Evolutionary conservation across 257 asterid genomes (phyloP).

Genomic region (Solanum microdontum): DNA sequence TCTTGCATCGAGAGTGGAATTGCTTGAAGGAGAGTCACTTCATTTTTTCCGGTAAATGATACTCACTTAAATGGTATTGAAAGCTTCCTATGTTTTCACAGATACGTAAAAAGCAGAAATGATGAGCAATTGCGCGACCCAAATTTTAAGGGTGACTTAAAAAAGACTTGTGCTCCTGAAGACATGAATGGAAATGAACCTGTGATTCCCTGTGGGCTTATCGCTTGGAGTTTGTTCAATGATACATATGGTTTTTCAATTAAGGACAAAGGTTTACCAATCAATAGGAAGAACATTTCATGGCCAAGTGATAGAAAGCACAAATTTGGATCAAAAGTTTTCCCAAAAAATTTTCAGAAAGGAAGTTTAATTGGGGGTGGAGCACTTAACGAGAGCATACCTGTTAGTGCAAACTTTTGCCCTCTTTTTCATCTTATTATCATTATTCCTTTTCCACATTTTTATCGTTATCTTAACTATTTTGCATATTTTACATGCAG

Average conservation of each 20-base stretch:
- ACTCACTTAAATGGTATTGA: background rate
- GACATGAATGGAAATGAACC: constrained; percentile 12
- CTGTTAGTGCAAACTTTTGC: constrained; percentile 44
- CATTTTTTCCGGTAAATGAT: background rate
- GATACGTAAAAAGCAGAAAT: constrained; percentile 83
- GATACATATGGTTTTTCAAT: constrained; percentile 48
- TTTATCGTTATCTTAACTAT: background rate
- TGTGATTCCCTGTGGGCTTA: constrained; percentile 80
- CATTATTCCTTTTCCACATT: background rate
- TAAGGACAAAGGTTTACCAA: constrained; percentile 13
- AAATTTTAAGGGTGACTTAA: constrained; percentile 4
- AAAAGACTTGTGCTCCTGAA: constrained; percentile 59
- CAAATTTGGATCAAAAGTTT: constrained; percentile 54
- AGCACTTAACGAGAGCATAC: constrained; percentile 38
- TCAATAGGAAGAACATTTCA: constrained; percentile 57
- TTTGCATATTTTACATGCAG: constrained; percentile 16
- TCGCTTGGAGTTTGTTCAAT: constrained; percentile 90
- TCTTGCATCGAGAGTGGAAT: background rate
- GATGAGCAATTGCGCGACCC: constrained; percentile 50
- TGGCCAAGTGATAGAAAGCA: constrained; percentile 59
- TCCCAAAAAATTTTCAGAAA: constrained; percentile 68
- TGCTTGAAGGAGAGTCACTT: background rate
- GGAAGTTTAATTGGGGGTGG: constrained; percentile 64
- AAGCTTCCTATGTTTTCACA: constrained; percentile 9
- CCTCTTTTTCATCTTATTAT: background rate